phyloP scores from a whole-genome alignment of 345 rosid species.

The Brassica rapa region DNA sequence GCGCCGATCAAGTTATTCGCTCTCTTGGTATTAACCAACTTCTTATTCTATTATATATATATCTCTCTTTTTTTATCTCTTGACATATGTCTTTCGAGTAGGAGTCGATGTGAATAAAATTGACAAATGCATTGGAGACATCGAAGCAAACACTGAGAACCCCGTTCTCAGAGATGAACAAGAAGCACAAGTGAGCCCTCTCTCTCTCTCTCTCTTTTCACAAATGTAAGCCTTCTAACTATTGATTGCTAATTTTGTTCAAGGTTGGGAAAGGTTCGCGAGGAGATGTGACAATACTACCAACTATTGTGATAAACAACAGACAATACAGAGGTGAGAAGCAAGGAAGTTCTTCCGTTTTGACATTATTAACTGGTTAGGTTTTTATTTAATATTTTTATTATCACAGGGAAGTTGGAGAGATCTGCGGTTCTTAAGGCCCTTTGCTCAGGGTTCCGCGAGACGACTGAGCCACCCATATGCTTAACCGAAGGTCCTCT shows the following conservation, averaged over 20 bases:
- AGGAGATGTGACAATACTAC: constrained; percentile 95
- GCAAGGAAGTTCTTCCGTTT: not conserved
- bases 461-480: constrained; percentile 89
- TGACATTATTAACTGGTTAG: not conserved
- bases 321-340: constrained; percentile 87
- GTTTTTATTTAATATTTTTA: not conserved
- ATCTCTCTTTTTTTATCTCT: no score
- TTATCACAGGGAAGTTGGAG: constrained; percentile 74
- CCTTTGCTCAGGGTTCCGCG: constrained; percentile 87
- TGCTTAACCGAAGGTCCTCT: constrained; percentile 79
- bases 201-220: not conserved
- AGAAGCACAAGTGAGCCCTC: constrained; percentile 64
- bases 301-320: constrained; percentile 86
- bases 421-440: constrained; percentile 87
- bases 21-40: constrained; percentile 47
- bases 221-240: not conserved
- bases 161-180: constrained; percentile 77
- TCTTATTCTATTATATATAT: not conserved
- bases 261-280: constrained; percentile 88
- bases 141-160: constrained; percentile 66
- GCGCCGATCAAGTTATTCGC: constrained; percentile 56
- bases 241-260: not conserved
- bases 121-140: constrained; percentile 74
- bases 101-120: constrained; percentile 70
- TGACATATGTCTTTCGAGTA: not conserved